These are phyloP conservation scores for Strobilomyces echinocephalus DNA, from an alignment of 768 basidiomycete species.

Conservation along the genomic window DNA sequence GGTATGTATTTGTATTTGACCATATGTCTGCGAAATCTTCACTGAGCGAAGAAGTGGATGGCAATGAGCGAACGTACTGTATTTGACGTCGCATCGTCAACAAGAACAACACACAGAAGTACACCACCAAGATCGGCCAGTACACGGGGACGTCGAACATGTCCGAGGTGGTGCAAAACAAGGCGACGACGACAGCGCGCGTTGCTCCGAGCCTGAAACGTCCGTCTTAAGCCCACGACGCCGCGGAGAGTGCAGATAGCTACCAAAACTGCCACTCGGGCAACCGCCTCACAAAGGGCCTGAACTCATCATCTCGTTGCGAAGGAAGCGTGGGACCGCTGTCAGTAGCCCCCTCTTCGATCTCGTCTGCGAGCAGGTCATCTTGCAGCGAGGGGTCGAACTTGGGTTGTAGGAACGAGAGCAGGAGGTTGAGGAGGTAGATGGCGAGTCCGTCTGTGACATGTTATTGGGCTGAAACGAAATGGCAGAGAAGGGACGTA, in stretches of 20 bases:
- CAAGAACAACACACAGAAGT: conserved; percentile 93
- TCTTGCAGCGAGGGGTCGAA: conserved; percentile 96
- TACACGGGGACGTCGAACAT: conserved; percentile 96
- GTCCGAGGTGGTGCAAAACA: conserved; percentile 76
- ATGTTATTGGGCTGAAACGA: neutral
- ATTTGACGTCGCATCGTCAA: conserved; percentile 96
- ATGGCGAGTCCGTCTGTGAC: conserved; percentile 81
- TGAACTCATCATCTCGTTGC: conserved; percentile 87
- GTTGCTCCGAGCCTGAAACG: conserved; percentile 81
- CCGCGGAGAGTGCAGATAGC: conserved; percentile 8
- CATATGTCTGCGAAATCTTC: conserved; percentile 75
- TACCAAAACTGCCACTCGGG: conserved; percentile 98
- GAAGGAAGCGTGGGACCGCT: conserved; percentile 54
- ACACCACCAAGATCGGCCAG: conserved; percentile 97
- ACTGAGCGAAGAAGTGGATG: conserved; percentile 2
- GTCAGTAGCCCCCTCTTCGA: conserved; percentile 85
- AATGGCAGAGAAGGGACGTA: conserved; percentile 35
- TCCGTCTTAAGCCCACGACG: neutral
- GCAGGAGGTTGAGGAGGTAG: conserved; percentile 90
- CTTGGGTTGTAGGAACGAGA: conserved; percentile 96
- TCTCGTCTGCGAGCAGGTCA: conserved; percentile 89
- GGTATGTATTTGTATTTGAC: conserved; percentile 97
- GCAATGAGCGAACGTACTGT: conserved; percentile 54
- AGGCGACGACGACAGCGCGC: conserved; percentile 76
- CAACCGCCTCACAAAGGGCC: conserved; percentile 91